Conservation (phyloP, 169 alveolate genomes). For the Plasmodium gaboni region DNA sequence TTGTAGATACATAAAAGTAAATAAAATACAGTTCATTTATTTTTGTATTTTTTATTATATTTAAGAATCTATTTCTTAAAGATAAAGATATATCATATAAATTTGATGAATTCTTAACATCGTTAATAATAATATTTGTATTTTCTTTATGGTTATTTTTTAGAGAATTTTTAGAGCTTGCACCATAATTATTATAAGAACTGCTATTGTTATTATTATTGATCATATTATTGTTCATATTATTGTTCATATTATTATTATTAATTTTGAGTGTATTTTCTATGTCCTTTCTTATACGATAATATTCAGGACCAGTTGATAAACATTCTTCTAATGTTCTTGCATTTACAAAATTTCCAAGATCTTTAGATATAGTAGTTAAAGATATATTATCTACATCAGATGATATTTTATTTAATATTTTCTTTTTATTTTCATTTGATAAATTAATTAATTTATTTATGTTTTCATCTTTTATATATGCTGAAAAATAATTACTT, state of each 20-base stretch:
- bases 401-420: slow-evolving; percentile 23
- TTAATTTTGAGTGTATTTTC: slow-evolving; percentile 19
- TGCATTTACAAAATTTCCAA: slow-evolving; percentile 60
- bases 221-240: neutral
- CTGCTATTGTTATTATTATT: too few species aligned
- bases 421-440: slow-evolving; percentile 52
- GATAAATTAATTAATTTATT: slow-evolving; percentile 57
- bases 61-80: slow-evolving; percentile 57
- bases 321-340: slow-evolving; percentile 74
- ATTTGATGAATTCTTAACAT: slow-evolving; percentile 18
- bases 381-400: slow-evolving; percentile 56
- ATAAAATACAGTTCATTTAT: slow-evolving; percentile 45
- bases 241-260: neutral
- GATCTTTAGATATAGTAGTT: slow-evolving; percentile 60
- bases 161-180: neutral
- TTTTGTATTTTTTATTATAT: slow-evolving; percentile 69
- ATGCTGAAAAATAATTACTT: slow-evolving; percentile 58
- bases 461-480: slow-evolving; percentile 30
- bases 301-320: slow-evolving; percentile 75
- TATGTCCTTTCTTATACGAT: slow-evolving; percentile 70
- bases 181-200: neutral
- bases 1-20: slow-evolving; percentile 43
- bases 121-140: neutral
- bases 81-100: slow-evolving; percentile 67
- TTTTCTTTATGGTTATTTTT: slow-evolving; percentile 3